phyloP scores from a whole-genome alignment of 164 flowering plant species.

The Warburgia ugandensis region DNA sequence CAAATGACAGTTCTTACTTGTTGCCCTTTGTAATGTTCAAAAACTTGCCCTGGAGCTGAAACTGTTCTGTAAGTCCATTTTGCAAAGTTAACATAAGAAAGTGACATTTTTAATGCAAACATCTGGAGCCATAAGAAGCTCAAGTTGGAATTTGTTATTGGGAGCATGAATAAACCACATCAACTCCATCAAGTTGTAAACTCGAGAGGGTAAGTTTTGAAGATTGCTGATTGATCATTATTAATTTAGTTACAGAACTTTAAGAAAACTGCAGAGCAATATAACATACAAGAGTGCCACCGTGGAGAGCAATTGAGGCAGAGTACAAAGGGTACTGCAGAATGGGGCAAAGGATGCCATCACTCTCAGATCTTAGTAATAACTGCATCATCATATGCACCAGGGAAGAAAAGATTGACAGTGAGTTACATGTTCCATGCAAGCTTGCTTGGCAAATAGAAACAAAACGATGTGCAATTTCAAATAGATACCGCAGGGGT shows the following conservation, averaged over 20 bases:
- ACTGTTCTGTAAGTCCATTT: not conserved
- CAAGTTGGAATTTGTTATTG: too few relatives aligned
- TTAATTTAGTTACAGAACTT: too few relatives aligned
- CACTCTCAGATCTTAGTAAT: conserved; percentile 71
- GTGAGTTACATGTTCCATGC: not conserved
- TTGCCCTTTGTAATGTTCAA: not conserved
- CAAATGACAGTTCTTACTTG: not conserved
- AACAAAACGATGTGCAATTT: not conserved
- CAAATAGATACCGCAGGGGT: conserved; percentile 73
- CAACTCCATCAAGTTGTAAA: too few relatives aligned
- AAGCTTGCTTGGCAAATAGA: not conserved
- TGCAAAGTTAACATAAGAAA: not conserved
- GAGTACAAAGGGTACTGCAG: conserved; percentile 98
- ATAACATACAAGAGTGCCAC: conserved; percentile 82
- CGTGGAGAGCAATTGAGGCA: conserved; percentile 97
- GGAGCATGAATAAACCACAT: too few relatives aligned
- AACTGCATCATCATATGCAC: conserved; percentile 99
- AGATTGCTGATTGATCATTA: too few relatives aligned
- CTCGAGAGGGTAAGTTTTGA: too few relatives aligned
- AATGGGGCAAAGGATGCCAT: conserved; percentile 96
- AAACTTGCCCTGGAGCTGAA: not conserved
- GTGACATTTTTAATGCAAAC: too few relatives aligned
- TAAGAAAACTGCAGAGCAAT: too few relatives aligned
- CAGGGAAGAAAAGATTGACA: conserved; percentile 25
- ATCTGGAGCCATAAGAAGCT: too few relatives aligned